Evolutionary conservation across 1,139 yeast genomes (phyloP).

Genomic region (Fermentozyma sake): DNA sequence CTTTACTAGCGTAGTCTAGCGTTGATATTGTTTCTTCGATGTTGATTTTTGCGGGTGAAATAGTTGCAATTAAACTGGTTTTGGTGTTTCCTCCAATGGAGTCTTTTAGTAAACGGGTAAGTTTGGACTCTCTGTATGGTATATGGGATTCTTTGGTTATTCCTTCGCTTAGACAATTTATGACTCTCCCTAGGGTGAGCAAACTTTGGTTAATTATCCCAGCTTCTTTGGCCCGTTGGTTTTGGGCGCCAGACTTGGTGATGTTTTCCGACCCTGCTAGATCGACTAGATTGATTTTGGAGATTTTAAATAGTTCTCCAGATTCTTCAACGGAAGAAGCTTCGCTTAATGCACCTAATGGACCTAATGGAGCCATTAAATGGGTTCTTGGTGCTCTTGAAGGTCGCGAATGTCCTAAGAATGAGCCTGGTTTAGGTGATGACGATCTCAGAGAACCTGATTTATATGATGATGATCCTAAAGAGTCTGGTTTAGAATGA

Average conservation of each 20-base stretch:
- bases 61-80: constrained; percentile 75
- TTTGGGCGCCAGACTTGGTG: constrained; percentile 72
- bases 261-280: constrained; percentile 88
- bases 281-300: constrained; percentile 78
- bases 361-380: no score
- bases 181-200: constrained; percentile 79
- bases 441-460: no score
- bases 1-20: constrained; percentile 79
- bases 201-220: constrained; percentile 84
- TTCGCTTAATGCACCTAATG: no score
- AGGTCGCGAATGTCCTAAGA: no score
- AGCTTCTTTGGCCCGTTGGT: constrained; percentile 80
- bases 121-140: constrained; percentile 82
- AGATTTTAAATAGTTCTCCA: constrained; percentile 41
- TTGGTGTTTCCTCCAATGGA: constrained; percentile 81
- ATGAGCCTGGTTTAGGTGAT: neutral
- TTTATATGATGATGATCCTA: no score
- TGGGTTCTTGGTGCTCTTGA: no score
- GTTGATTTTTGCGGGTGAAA: constrained; percentile 73
- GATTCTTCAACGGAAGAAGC: constrained; percentile 23
- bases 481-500: no score
- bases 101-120: constrained; percentile 75
- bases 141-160: constrained; percentile 46
- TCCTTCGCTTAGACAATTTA: constrained; percentile 52
- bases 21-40: constrained; percentile 80